These are phyloP conservation scores for Inga laurina DNA, from an alignment of 306 rosid genomes.

Conservation along the genomic window DNA sequence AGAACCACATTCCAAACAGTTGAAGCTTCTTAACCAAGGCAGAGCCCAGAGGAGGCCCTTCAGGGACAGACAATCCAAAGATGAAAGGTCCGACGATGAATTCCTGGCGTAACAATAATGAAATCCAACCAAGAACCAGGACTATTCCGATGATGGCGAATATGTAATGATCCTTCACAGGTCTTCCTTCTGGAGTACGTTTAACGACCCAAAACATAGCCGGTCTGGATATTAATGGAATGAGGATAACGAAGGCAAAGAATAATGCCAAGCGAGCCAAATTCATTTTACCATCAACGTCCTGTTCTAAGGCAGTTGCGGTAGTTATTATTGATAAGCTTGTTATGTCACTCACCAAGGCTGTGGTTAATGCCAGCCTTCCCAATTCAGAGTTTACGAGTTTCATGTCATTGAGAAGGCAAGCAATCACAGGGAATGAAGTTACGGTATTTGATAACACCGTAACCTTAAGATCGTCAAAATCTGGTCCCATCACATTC, in stretches of 20 bases:
- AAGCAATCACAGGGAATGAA: slow-evolving; percentile 40
- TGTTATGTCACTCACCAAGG: slow-evolving; percentile 39
- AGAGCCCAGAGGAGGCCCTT: slow-evolving; percentile 48
- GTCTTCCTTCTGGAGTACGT: slow-evolving; percentile 39
- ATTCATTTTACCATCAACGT: background rate
- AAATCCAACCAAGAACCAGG: background rate
- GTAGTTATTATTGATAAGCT: background rate
- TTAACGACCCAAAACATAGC: slow-evolving; percentile 33
- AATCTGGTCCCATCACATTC: background rate
- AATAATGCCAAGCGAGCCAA: background rate
- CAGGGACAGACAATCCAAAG: slow-evolving; percentile 49
- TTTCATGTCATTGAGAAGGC: slow-evolving; percentile 47
- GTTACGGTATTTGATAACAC: slow-evolving; percentile 22
- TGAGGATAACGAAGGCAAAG: background rate
- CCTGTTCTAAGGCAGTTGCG: background rate
- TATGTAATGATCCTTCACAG: slow-evolving; percentile 24
- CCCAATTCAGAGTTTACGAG: slow-evolving; percentile 46
- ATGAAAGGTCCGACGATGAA: slow-evolving; percentile 40
- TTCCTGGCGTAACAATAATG: background rate
- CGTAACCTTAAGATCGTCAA: background rate
- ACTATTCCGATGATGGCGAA: background rate
- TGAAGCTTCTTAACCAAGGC: slow-evolving; percentile 39
- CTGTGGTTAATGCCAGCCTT: slow-evolving; percentile 40
- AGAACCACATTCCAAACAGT: slow-evolving; percentile 18
- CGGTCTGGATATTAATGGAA: slow-evolving; percentile 23